These are phyloP conservation scores for Echium plantagineum DNA, from an alignment of 257 asterid genomes.

Conservation along the genomic window DNA sequence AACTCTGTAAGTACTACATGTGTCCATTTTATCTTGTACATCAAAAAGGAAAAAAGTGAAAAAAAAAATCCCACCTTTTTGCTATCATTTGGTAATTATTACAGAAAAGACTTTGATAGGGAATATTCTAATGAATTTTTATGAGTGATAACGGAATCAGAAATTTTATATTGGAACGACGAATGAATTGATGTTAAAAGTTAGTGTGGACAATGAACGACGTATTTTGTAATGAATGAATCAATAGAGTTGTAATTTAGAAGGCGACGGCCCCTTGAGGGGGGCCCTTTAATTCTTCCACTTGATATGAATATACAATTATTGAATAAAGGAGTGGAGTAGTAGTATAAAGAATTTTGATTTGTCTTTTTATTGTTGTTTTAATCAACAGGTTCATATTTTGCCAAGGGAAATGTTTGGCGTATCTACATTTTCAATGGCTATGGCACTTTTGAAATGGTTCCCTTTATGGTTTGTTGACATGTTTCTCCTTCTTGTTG, in stretches of 20 bases:
- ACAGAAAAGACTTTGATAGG: background rate
- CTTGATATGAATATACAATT: background rate
- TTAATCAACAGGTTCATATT: slow-evolving; percentile 48
- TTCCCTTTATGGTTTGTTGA: slow-evolving; percentile 64
- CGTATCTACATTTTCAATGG: slow-evolving; percentile 58
- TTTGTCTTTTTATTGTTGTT: background rate
- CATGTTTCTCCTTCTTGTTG: slow-evolving; percentile 43
- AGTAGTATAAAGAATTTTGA: background rate
- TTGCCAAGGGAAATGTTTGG: slow-evolving; percentile 86
- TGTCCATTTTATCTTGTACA: background rate
- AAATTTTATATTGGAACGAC: too few species aligned
- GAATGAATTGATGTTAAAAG: too few species aligned
- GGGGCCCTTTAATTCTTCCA: too few species aligned
- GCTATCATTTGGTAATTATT: background rate
- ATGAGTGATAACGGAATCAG: too few species aligned
- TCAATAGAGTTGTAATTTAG: too few species aligned
- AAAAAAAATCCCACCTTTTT: background rate
- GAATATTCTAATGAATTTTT: background rate
- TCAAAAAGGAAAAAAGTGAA: background rate
- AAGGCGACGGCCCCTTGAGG: too few species aligned
- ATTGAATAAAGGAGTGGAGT: background rate
- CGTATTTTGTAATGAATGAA: too few species aligned
- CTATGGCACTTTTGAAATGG: slow-evolving; percentile 64
- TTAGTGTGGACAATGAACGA: too few species aligned
- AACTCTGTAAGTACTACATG: slow-evolving; percentile 45